Evolutionary conservation across 139 green algal genomes (phyloP).

Genomic region (Picochlorum sp.): DNA sequence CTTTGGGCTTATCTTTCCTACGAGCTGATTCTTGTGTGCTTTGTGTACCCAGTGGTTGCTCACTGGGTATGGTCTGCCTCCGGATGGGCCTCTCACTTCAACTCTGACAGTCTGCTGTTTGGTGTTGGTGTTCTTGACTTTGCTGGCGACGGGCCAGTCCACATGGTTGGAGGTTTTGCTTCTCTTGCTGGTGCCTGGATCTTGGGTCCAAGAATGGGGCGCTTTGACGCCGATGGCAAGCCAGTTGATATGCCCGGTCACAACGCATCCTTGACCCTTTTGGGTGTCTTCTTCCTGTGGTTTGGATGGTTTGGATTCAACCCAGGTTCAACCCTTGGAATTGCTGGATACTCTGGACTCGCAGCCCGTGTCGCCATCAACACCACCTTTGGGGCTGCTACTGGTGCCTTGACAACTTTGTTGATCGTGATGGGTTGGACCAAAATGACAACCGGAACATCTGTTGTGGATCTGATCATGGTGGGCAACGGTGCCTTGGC

Average conservation of each 20-base stretch:
- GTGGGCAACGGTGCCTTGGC: slow-evolving; percentile 66
- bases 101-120: slow-evolving; percentile 3
- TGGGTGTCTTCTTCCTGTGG: slow-evolving; percentile 76
- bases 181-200: slow-evolving; percentile 68
- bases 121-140: slow-evolving; percentile 41
- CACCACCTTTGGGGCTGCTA: slow-evolving; percentile 63
- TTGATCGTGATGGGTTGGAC: slow-evolving; percentile 10
- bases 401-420: slow-evolving; percentile 41
- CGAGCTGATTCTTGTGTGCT: slow-evolving; percentile 48
- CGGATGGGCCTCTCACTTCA: slow-evolving; percentile 29
- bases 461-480: slow-evolving; percentile 65
- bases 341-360: slow-evolving; percentile 25
- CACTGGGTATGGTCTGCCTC: slow-evolving; percentile 45
- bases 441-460: slow-evolving; percentile 22
- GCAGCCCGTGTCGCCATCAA: slow-evolving; percentile 46
- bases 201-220: slow-evolving; percentile 80
- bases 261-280: slow-evolving; percentile 48
- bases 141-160: slow-evolving; percentile 44
- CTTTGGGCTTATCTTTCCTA: slow-evolving; percentile 47
- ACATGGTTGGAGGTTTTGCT: slow-evolving; percentile 70
- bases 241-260: slow-evolving; percentile 69
- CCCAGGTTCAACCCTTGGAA: slow-evolving; percentile 43
- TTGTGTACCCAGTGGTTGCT: slow-evolving; percentile 57
- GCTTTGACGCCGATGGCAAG: slow-evolving; percentile 80
- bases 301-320: slow-evolving; percentile 71